A percentile compares a stretch with the other conserved stretches of the same genome.
Conservation (phyloP, 768 basidiomycete genomes). For the Nevesoporus exiguus region DNA sequence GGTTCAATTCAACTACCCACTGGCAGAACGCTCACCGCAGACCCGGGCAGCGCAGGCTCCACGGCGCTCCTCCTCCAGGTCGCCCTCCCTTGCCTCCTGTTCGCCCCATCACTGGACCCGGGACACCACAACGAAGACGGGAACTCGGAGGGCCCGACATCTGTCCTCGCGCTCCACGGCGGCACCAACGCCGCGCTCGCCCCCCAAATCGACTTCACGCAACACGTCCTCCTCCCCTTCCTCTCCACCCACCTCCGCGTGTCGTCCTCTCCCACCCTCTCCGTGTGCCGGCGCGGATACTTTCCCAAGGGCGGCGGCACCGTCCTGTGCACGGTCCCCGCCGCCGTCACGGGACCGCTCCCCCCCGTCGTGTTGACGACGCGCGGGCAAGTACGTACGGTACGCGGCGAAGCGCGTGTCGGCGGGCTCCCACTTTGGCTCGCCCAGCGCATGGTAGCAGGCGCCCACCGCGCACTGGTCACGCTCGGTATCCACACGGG, state of each 20-base stretch:
- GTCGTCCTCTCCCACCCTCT: slow-evolving; percentile 42
- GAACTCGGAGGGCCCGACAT: slow-evolving; percentile 22
- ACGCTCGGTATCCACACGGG: slow-evolving; percentile 29
- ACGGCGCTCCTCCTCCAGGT: slow-evolving; percentile 70
- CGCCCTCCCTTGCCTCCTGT: slow-evolving; percentile 65
- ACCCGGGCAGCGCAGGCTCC: slow-evolving; percentile 63
- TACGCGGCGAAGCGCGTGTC: slow-evolving; percentile 62
- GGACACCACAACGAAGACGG: neutral
- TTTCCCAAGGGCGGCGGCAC: slow-evolving; percentile 72
- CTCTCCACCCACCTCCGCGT: slow-evolving; percentile 52
- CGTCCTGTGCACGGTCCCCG: slow-evolving; percentile 40
- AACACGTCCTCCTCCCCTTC: slow-evolving; percentile 67
- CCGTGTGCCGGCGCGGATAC: slow-evolving; percentile 53
- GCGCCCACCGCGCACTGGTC: slow-evolving; percentile 46
- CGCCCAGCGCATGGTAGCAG: slow-evolving; percentile 53
- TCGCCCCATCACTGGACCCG: slow-evolving; percentile 30
- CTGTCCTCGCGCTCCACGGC: slow-evolving; percentile 55
- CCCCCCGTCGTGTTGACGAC: slow-evolving; percentile 48
- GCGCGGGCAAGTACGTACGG: slow-evolving; percentile 48
- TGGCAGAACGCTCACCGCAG: slow-evolving; percentile 44
- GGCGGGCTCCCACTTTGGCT: slow-evolving; percentile 58
- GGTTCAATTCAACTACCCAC: slow-evolving; percentile 38
- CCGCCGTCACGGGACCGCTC: slow-evolving; percentile 37
- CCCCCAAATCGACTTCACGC: slow-evolving; percentile 74
- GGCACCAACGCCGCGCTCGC: slow-evolving; percentile 72